These are phyloP conservation scores for Thraustotheca clavata DNA, from an alignment of 352 stramenopile species.

Conservation along the genomic window DNA sequence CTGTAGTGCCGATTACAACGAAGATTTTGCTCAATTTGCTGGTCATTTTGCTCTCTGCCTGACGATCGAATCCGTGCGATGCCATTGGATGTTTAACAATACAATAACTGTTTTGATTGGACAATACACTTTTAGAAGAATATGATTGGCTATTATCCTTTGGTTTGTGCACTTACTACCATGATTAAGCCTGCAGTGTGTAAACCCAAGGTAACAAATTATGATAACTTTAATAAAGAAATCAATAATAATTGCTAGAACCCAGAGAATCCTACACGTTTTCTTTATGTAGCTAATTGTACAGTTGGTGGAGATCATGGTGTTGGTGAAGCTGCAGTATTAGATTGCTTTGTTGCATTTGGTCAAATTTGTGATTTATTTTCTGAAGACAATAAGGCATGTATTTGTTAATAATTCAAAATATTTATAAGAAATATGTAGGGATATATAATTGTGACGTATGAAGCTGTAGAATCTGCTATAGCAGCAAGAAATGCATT, in stretches of 20 bases:
- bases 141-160: not conserved
- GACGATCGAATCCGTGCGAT: not conserved
- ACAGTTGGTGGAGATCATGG: slow-evolving; percentile 12
- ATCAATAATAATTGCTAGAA: not conserved
- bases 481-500: not conserved
- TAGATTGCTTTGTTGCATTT: not conserved
- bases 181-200: slow-evolving; percentile 1
- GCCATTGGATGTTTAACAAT: slow-evolving; percentile 4
- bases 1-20: slow-evolving; percentile 87
- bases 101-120: not conserved
- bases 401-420: not conserved
- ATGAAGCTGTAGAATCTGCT: not conserved
- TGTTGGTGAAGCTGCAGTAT: slow-evolving; percentile 10
- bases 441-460: slow-evolving; percentile 18
- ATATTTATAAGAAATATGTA: not conserved
- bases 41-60: slow-evolving; percentile 18
- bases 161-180: not conserved
- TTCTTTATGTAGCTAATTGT: slow-evolving; percentile 20
- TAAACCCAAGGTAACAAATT: slow-evolving; percentile 14
- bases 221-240: not conserved
- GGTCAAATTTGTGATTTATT: slow-evolving; percentile 6
- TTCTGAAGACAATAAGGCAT: slow-evolving; percentile 10
- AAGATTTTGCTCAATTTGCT: slow-evolving; percentile 61
- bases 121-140: not conserved
- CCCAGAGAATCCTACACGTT: slow-evolving; percentile 4